Evolutionary conservation across 2,329 filamentous ascomycete species (phyloP), one percentile per base, ranked within the genome.

Genomic region (Anthostomella pinea): DNA sequence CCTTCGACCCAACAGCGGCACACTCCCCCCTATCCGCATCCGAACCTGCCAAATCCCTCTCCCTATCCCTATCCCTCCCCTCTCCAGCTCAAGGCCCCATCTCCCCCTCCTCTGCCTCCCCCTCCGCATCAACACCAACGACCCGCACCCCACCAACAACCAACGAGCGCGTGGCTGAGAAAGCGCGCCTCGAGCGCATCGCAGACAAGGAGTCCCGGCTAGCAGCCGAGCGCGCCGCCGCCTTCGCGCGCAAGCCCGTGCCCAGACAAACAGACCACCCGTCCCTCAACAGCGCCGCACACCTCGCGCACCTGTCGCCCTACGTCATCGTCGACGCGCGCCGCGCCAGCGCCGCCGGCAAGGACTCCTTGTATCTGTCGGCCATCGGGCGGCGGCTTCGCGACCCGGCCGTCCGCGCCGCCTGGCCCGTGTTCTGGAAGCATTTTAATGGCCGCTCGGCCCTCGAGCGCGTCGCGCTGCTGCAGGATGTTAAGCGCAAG

Each of bases 361-460:
- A 83, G 29, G 88, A 95, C 62, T 85, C 83, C 2, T 73, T 85
- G 13, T 95, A 82, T 53, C 66, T 83, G 9, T 70, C 70, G n/a
- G 75, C 77, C 24, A 79, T 83, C 37, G 73, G 67, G 6, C 65
- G 65, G 30, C 67, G 77, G 8, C 68, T 82, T 28, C 24, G 46
- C 8, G 48, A 81, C 45, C 67, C 69, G 11, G 77, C 80, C 40
- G 62, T 86, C 10, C 72, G 77, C 26, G 74, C 79, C 38, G 74
- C 77, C 30, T 95, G 89, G 85, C 77, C 79, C 2, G 69, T 75
- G 28, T 80, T 95, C 51, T 75, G 83, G 53, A 87, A 85, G 60
- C 93, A 96, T 62, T 87, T 97, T 52, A 90, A 97, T 59, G 93
- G 93, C 1, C 77, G 75, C 38, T 82, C 85, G 56, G 83, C 90